Evolutionary conservation across 2,329 filamentous ascomycete species (phyloP).

Genomic region (Hymenoscyphus fructigenus): DNA sequence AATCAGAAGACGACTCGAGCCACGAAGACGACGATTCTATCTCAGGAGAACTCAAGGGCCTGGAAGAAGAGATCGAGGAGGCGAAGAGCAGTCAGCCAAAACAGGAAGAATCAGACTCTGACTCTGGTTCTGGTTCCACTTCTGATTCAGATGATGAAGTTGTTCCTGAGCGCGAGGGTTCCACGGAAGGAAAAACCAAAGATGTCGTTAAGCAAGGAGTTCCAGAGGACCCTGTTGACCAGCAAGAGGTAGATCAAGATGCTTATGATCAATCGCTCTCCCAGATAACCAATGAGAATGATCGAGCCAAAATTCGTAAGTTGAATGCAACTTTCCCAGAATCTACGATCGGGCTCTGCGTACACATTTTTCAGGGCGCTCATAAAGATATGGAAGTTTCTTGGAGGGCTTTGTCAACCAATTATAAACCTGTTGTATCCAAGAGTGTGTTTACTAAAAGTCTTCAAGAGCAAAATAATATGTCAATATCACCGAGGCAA

Average conservation of each 20-base stretch:
- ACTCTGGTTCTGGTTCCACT: not conserved
- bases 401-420: slow-evolving; percentile 32
- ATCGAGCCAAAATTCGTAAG: slow-evolving; percentile 29
- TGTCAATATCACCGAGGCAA: slow-evolving; percentile 11
- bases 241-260: not conserved
- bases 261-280: not conserved
- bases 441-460: slow-evolving; percentile 28
- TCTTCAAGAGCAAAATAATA: slow-evolving; percentile 13
- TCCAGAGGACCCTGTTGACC: not conserved
- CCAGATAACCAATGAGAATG: slow-evolving; percentile 20
- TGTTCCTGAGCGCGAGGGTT: not conserved
- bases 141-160: slow-evolving; percentile 10
- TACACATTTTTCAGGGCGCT: slow-evolving; percentile 31
- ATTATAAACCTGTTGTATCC: slow-evolving; percentile 30
- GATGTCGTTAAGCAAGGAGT: not conserved
- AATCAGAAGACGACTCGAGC: slow-evolving; percentile 21
- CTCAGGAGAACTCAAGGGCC: slow-evolving; percentile 14
- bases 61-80: slow-evolving; percentile 25
- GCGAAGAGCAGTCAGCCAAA: slow-evolving; percentile 14
- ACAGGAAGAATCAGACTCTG: slow-evolving; percentile 4
- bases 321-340: slow-evolving; percentile 36
- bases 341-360: slow-evolving; percentile 32
- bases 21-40: slow-evolving; percentile 25
- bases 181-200: not conserved
- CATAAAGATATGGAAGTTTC: slow-evolving; percentile 32